Conservation (phyloP, 2,329 filamentous ascomycete genomes). For the Sarocladium brachiariae region DNA sequence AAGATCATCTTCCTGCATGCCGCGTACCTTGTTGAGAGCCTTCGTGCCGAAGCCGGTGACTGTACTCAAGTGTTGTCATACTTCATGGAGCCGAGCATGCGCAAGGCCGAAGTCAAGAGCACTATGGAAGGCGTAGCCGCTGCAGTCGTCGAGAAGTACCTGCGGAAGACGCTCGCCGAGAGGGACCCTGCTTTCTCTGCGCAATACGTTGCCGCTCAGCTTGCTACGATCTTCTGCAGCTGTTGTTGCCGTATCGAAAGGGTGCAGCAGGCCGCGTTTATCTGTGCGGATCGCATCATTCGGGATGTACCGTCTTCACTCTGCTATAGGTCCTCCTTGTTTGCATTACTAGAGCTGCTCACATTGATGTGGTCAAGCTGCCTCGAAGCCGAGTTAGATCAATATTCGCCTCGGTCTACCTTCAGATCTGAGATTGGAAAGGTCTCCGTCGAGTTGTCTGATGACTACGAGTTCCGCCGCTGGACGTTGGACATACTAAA, state of each 20-base stretch:
- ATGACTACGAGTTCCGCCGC: constrained; percentile 79
- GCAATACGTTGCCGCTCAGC: constrained; percentile 80
- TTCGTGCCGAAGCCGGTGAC: constrained; percentile 80
- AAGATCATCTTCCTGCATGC: constrained; percentile 90
- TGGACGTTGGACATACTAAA: constrained; percentile 73
- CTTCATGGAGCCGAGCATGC: constrained; percentile 87
- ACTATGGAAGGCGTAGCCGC: constrained; percentile 58
- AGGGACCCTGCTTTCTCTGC: constrained; percentile 76
- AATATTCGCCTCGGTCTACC: constrained; percentile 79
- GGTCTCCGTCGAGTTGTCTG: constrained; percentile 83
- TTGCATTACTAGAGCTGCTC: constrained; percentile 84
- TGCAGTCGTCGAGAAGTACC: constrained; percentile 72
- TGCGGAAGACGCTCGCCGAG: constrained; percentile 67
- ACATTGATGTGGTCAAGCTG: constrained; percentile 95
- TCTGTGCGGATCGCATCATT: constrained; percentile 81
- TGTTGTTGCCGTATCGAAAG: constrained; percentile 92
- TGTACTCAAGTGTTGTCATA: constrained; percentile 87
- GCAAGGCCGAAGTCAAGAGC: constrained; percentile 53
- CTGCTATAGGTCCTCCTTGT: constrained; percentile 83
- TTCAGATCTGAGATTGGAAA: constrained; percentile 72
- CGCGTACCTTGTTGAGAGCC: constrained; percentile 78
- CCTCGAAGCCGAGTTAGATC: constrained; percentile 86
- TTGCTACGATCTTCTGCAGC: constrained; percentile 75
- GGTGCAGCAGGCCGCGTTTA: constrained; percentile 80
- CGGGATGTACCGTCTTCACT: constrained; percentile 78